Evolutionary conservation across 768 basidiomycete species (phyloP), one percentile per base, ranked within the genome.

Genomic region (Amanita rimosa): DNA sequence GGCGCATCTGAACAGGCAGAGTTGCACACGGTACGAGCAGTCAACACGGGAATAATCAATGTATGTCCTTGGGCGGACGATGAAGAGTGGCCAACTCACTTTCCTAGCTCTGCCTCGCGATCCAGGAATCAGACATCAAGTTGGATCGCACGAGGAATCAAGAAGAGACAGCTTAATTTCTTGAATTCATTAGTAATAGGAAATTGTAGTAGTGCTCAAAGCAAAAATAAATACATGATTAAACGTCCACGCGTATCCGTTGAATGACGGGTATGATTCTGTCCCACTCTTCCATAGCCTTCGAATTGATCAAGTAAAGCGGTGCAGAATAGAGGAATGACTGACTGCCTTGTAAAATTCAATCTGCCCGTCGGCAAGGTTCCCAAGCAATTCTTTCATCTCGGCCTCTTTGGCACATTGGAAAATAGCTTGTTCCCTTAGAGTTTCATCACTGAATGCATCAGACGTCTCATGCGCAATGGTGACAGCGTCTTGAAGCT

Each of bases 211-310:
- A 50, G 42, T 39, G 38, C 51, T 50, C 36, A 54, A 47, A 48
- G 31, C 44, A 52, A 54, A 29, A 43, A 45, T 41, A 53, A 53
- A 52, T 29, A 26, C 43, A 38, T 48, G 47, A 56, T 69, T 77
- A 90, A 61, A 90, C 80, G 66, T 93, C 91, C 67, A 95, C 92
- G 48, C 89, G 83, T 70, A 95, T 95, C 49, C 89, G 85, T 65
- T 94, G 89, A 60, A 95, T 83, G 57, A 92, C 71, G 57, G 92
- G 88, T 74, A 93, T 91, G 61, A 94, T 85, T 65, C 86, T 74
- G 48, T 97, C 93, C 93, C 92, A 97, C 64, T 97, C 93, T 57
- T 97, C 91, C 87, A 95, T 93, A 48, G 89, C 81, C 85, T 91
- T 54, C 16, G 45, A 46, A 44, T 44, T 44, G 22, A 41, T 46